These are phyloP conservation scores for Tilletia horrida DNA, from an alignment of 1,284 basidiomycete species.

Conservation along the genomic window DNA sequence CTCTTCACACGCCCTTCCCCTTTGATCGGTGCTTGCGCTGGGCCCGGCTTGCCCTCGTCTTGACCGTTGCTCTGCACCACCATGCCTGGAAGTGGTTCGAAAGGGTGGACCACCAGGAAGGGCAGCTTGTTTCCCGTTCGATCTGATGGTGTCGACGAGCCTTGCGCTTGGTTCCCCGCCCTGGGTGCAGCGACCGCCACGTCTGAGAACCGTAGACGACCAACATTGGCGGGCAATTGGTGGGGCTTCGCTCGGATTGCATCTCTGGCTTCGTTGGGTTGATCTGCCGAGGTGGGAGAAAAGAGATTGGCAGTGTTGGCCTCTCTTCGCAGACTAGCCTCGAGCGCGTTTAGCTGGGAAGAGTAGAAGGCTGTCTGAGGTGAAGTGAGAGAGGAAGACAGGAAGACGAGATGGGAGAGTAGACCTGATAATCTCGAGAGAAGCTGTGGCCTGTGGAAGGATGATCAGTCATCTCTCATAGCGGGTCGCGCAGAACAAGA, in stretches of 20 bases:
- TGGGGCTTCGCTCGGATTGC: constrained; percentile 11
- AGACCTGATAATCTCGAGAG: constrained; percentile 18
- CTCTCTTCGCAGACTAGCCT: not conserved
- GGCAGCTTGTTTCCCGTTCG: constrained; percentile 14
- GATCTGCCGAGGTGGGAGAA: not conserved
- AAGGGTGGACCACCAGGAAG: constrained; percentile 11
- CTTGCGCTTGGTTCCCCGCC: not conserved
- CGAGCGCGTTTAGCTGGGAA: constrained; percentile 13
- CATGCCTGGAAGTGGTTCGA: constrained; percentile 16
- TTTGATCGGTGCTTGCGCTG: not conserved
- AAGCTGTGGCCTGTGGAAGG: constrained; percentile 19
- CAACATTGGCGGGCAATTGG: constrained; percentile 5
- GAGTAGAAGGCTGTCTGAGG: constrained; percentile 13
- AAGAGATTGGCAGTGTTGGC: constrained; percentile 14
- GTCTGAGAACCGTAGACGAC: not conserved
- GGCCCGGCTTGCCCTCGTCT: too few species aligned
- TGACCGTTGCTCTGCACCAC: too few species aligned
- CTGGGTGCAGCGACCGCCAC: not conserved
- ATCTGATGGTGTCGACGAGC: not conserved
- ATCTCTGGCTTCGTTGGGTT: constrained; percentile 8
- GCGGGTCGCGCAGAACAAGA: not conserved
- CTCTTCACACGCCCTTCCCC: not conserved
- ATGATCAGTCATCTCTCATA: not conserved
- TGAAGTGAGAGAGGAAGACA: constrained; percentile 20
- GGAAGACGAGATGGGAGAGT: constrained; percentile 21